A percentile compares a stretch with the other conserved stretches of the same genome.
Evolutionary conservation across 441 rosid species (phyloP).

Genomic region (Melastoma candidum): DNA sequence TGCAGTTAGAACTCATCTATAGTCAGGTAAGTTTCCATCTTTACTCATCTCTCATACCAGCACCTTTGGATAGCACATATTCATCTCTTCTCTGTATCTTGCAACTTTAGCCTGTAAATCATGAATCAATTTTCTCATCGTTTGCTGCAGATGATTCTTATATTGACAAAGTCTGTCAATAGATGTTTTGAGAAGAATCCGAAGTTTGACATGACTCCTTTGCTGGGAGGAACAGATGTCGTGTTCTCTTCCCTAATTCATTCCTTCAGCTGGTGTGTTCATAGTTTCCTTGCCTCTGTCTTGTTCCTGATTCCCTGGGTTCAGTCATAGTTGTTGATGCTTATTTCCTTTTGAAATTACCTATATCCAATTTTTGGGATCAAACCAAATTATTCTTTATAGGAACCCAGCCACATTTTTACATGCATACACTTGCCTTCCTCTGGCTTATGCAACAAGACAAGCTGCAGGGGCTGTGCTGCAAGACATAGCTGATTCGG

Average conservation of each 20-base stretch:
- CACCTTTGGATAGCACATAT: not conserved
- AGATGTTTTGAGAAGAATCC: slow-evolving; percentile 96
- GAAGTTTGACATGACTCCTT: slow-evolving; percentile 94
- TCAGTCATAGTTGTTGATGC: not conserved
- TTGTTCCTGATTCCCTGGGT: slow-evolving; percentile 3
- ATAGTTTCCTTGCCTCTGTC: slow-evolving; percentile 13
- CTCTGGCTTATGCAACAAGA: slow-evolving; percentile 79
- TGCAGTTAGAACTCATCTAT: slow-evolving; percentile 88
- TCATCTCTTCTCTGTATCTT: not conserved
- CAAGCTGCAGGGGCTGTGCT: slow-evolving; percentile 86
- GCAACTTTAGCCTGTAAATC: not conserved
- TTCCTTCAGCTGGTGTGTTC: slow-evolving; percentile 80
- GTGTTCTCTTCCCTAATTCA: slow-evolving; percentile 97
- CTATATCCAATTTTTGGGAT: too few relatives aligned
- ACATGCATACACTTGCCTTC: slow-evolving; percentile 98
- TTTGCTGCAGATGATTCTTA: slow-evolving; percentile 84
- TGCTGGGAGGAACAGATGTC: slow-evolving; percentile 95
- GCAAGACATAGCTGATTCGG: slow-evolving; percentile 95
- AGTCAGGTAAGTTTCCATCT: slow-evolving; percentile 60
- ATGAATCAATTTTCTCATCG: slow-evolving; percentile 14
- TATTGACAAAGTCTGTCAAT: slow-evolving; percentile 86
- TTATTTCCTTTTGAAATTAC: too few relatives aligned
- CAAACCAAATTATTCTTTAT: not conserved
- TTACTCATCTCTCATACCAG: slow-evolving; percentile 1
- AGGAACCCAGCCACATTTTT: slow-evolving; percentile 97